phyloP scores from a whole-genome alignment of 129 eudicot species.

The Gnaphalium uliginosum region DNA sequence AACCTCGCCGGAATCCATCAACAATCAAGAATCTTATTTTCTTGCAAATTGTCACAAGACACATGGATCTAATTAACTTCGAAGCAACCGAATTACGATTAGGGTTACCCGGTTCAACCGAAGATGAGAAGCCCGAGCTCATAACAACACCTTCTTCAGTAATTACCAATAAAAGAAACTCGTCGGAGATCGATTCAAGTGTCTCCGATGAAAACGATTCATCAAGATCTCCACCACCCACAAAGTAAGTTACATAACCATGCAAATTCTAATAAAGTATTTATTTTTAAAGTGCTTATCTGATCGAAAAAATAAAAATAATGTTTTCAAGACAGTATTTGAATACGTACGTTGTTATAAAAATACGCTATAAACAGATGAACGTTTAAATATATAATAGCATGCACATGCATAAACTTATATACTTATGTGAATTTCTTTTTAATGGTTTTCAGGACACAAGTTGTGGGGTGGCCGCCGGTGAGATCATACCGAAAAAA shows the following conservation, averaged over 20 bases:
- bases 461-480: constrained; percentile 96
- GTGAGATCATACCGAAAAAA: constrained; percentile 75
- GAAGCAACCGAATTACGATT: constrained; percentile 63
- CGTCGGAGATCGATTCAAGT: constrained; percentile 48
- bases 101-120: constrained; percentile 66
- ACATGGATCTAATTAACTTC: constrained; percentile 48
- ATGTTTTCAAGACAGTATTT: too few relatives aligned
- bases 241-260: constrained; percentile 56
- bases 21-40: constrained; percentile 4
- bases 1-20: constrained; percentile 15
- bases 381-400: background rate
- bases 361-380: background rate
- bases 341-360: too few relatives aligned
- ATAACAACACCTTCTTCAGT: constrained; percentile 17
- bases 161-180: constrained; percentile 55
- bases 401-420: background rate
- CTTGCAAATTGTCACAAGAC: background rate
- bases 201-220: constrained; percentile 35
- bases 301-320: too few relatives aligned
- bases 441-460: constrained; percentile 52
- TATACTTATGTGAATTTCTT: background rate
- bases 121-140: constrained; percentile 36
- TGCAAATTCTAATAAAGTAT: constrained; percentile 12
- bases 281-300: too few relatives aligned
- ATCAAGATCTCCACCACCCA: constrained; percentile 45